A percentile compares a stretch with the other conserved stretches of the same genome.
phyloP scores from a whole-genome alignment of 352 stramenopile species.

The Globisporangium paroecandrum region DNA sequence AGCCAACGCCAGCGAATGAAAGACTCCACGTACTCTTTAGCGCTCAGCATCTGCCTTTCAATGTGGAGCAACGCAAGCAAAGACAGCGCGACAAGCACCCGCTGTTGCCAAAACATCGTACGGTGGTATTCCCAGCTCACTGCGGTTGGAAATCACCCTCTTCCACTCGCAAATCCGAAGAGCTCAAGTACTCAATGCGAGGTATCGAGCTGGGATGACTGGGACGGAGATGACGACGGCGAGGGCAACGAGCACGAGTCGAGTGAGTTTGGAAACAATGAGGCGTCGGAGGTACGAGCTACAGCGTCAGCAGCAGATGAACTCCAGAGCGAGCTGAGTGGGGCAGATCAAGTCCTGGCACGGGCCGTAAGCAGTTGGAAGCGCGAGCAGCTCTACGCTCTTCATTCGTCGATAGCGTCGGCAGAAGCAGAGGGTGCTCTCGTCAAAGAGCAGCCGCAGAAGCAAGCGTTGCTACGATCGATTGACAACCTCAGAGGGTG shows the following conservation, averaged over 20 bases:
- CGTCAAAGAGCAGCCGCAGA: not conserved
- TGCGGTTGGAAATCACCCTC: not conserved
- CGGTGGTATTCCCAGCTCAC: not conserved
- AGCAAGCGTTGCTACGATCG: not conserved
- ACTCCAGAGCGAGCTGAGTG: not conserved
- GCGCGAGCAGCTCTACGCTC: not conserved
- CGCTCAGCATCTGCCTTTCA: not conserved
- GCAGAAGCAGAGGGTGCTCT: not conserved
- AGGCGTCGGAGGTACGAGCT: not conserved
- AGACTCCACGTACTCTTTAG: not conserved
- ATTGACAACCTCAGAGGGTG: not conserved
- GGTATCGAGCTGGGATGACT: slow-evolving; percentile 32
- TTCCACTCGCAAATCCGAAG: not conserved
- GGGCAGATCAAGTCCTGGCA: not conserved
- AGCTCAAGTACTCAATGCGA: not conserved
- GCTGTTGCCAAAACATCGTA: slow-evolving; percentile 1
- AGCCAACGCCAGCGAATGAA: not conserved
- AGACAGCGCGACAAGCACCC: not conserved
- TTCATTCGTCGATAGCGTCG: not conserved
- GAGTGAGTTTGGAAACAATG: not conserved
- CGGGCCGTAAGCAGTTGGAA: not conserved
- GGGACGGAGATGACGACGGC: slow-evolving; percentile 29
- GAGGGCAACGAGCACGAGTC: not conserved
- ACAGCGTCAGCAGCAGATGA: not conserved
- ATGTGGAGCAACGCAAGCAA: not conserved